Evolutionary conservation across 176 grass and related monocot species (phyloP).

Genomic region (Alloteropsis semialata): DNA sequence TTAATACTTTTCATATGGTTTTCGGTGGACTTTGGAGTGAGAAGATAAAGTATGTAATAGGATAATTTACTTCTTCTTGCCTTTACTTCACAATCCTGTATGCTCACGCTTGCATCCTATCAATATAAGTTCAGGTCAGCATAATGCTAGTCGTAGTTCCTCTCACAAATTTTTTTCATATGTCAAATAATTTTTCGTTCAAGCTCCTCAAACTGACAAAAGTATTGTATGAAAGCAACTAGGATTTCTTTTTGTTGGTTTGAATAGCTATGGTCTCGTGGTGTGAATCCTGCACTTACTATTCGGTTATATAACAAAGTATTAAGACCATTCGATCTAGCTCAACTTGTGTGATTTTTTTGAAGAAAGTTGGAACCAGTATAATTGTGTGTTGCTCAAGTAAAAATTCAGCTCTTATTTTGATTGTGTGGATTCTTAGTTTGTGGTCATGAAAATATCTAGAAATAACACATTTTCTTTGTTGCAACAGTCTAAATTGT

Average conservation of each 20-base stretch:
- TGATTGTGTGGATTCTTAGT: slow-evolving; percentile 9
- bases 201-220: not conserved
- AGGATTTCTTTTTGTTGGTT: not conserved
- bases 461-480: slow-evolving; percentile 1
- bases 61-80: too few species aligned
- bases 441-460: not conserved
- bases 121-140: too few species aligned
- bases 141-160: too few species aligned
- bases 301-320: not conserved
- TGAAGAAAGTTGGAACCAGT: not conserved
- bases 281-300: not conserved
- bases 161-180: too few species aligned
- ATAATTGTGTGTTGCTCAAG: not conserved
- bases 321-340: not conserved
- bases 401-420: slow-evolving; percentile 1
- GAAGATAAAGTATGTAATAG: too few species aligned
- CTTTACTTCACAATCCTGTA: too few species aligned
- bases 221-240: not conserved
- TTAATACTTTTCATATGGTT: not conserved
- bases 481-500: slow-evolving; percentile 19
- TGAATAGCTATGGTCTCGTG: not conserved
- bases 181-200: not conserved
- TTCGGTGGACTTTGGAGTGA: too few species aligned
- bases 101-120: too few species aligned
- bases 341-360: not conserved